Conservation (phyloP, 495 filamentous ascomycete species). For the Cercophora scortea region DNA sequence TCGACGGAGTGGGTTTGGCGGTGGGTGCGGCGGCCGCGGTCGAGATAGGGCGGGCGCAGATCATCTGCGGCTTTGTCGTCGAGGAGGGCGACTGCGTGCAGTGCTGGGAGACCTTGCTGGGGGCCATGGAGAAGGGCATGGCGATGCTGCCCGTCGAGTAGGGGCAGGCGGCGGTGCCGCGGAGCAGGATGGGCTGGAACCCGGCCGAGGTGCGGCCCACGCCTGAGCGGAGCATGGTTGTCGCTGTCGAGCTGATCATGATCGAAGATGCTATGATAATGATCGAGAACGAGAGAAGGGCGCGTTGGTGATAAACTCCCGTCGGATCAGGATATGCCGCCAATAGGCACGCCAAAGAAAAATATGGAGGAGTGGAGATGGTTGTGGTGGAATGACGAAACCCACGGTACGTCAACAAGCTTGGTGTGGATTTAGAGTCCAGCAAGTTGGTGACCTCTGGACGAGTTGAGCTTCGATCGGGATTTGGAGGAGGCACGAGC, state of each 20-base stretch:
- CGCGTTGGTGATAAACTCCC: no score
- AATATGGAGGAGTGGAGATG: no score
- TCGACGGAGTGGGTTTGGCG: slow-evolving; percentile 6
- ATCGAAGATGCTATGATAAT: background rate
- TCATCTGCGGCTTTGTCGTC: background rate
- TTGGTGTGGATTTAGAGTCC: no score
- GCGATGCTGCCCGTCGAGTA: slow-evolving; percentile 14
- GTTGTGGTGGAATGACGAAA: no score
- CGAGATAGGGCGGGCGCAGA: slow-evolving; percentile 8
- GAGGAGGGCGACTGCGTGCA: slow-evolving; percentile 1
- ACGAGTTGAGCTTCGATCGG: no score
- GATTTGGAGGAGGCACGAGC: no score
- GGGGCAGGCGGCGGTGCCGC: slow-evolving; percentile 16
- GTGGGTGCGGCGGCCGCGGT: background rate
- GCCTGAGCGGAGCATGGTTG: slow-evolving; percentile 25
- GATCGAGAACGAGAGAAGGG: no score
- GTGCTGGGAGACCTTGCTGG: slow-evolving; percentile 1
- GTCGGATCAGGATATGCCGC: no score
- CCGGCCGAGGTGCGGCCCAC: slow-evolving; percentile 17
- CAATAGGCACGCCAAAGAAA: no score
- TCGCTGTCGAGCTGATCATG: slow-evolving; percentile 25
- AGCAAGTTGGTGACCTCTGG: no score
- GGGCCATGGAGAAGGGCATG: slow-evolving; percentile 10
- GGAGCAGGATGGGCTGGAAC: slow-evolving; percentile 21
- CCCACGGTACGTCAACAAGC: no score